Percentiles rank a stretch among this genome's conserved stretches.
phyloP scores from a whole-genome alignment of 2,329 filamentous ascomycete species.

The Anthostomella pinea region DNA sequence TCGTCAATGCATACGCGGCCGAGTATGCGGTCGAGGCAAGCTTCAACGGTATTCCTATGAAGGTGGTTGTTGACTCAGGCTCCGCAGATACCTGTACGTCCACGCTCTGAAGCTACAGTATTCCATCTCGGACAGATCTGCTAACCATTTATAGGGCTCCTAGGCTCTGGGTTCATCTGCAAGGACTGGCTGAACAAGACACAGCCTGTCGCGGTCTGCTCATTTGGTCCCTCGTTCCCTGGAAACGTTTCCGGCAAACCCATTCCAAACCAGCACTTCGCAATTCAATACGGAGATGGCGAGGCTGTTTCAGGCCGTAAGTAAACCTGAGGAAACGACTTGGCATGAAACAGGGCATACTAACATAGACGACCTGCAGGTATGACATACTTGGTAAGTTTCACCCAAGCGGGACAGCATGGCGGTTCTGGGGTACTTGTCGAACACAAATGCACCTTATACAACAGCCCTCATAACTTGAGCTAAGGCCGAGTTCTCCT shows the following conservation, averaged over 20 bases:
- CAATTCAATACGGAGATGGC: conserved; percentile 46
- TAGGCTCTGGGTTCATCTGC: conserved; percentile 41
- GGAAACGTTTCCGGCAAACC: conserved; percentile 39
- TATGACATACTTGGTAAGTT: conserved; percentile 15
- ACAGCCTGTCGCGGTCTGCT: conserved; percentile 33
- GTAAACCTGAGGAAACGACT: not conserved
- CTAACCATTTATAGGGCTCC: conserved; percentile 29
- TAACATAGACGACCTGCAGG: too few species aligned
- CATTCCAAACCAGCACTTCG: conserved; percentile 44
- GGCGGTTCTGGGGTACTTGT: too few species aligned
- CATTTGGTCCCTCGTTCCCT: conserved; percentile 39
- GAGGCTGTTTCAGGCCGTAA: conserved; percentile 43
- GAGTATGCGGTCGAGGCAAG: conserved; percentile 30
- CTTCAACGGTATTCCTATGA: conserved; percentile 25
- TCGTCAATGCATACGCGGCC: conserved; percentile 30
- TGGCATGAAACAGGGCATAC: not conserved
- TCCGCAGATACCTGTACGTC: conserved; percentile 48
- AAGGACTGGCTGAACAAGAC: conserved; percentile 33
- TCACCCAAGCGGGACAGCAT: conserved; percentile 38
- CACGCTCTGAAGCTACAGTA: not conserved
- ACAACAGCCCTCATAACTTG: too few species aligned
- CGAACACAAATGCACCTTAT: too few species aligned
- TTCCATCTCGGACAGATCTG: not conserved
- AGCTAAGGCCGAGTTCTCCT: too few species aligned
- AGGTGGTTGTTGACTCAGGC: conserved; percentile 47